phyloP scores from a whole-genome alignment of 345 rosid genomes.

The Physaria fendleri region DNA sequence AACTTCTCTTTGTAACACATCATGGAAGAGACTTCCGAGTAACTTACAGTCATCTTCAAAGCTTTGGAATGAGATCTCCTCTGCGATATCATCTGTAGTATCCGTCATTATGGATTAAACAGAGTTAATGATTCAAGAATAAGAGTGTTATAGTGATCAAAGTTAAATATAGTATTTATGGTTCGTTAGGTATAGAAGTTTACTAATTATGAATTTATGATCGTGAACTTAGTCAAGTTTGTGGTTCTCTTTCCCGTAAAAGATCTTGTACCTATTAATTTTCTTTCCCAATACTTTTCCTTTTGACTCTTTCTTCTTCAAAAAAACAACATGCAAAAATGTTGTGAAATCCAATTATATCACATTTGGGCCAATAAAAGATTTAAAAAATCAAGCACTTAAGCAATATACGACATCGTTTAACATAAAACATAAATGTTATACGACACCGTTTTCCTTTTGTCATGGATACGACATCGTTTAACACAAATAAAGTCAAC shows the following conservation, averaged over 20 bases:
- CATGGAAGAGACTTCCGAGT: conserved; percentile 77
- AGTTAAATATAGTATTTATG: neutral
- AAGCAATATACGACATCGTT: neutral
- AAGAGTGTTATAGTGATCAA: neutral
- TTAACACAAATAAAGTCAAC: neutral
- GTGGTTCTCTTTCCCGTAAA: conserved; percentile 2
- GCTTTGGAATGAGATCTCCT: conserved; percentile 88
- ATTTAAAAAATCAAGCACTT: too few species aligned
- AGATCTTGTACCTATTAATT: neutral
- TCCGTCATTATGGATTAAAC: conserved; percentile 59
- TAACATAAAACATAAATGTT: fast-evolving
- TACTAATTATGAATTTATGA: conserved; percentile 16
- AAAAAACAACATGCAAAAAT: neutral
- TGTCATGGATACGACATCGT: neutral
- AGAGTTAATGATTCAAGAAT: neutral
- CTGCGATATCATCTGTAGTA: conserved; percentile 90
- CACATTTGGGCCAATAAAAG: too few species aligned
- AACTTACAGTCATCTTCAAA: conserved; percentile 92
- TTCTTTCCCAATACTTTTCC: neutral
- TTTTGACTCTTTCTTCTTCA: neutral
- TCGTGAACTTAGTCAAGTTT: neutral
- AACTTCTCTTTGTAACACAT: conserved; percentile 76
- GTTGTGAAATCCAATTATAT: too few species aligned
- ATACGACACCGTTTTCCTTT: neutral
- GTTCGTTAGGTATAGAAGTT: neutral